Conservation (phyloP, 2,329 filamentous ascomycete genomes). For the Meredithiella fracta region DNA sequence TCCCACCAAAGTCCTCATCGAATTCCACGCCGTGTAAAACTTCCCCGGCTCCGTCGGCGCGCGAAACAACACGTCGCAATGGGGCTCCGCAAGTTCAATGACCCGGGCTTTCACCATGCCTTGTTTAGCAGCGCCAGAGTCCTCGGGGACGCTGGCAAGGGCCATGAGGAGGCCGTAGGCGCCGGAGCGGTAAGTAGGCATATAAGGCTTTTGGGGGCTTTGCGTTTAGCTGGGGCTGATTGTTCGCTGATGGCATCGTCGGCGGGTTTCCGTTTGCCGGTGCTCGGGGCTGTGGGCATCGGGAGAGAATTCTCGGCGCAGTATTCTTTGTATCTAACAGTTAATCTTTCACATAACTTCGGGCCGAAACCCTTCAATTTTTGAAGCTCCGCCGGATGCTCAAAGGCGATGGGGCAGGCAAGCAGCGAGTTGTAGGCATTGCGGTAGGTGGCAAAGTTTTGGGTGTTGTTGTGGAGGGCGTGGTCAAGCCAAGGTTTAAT, state of each 20-base stretch:
- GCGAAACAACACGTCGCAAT: slow-evolving; percentile 59
- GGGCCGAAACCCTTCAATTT: slow-evolving; percentile 59
- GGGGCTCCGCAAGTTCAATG: slow-evolving; percentile 51
- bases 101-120: slow-evolving; percentile 53
- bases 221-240: slow-evolving; percentile 32
- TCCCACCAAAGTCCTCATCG: slow-evolving; percentile 57
- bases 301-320: slow-evolving; percentile 51
- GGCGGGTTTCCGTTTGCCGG: slow-evolving; percentile 18
- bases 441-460: slow-evolving; percentile 55
- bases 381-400: slow-evolving; percentile 56
- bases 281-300: slow-evolving; percentile 34
- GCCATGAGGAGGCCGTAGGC: slow-evolving; percentile 56
- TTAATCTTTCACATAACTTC: slow-evolving; percentile 53
- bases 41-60: slow-evolving; percentile 49
- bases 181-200: slow-evolving; percentile 56
- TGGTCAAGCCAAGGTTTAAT: slow-evolving; percentile 62
- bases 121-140: slow-evolving; percentile 25
- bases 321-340: slow-evolving; percentile 40
- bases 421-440: slow-evolving; percentile 64
- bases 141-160: slow-evolving; percentile 42
- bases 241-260: neutral
- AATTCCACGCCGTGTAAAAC: slow-evolving; percentile 68
- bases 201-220: slow-evolving; percentile 48
- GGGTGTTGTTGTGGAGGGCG: slow-evolving; percentile 51
- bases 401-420: slow-evolving; percentile 52